Percentiles rank a stretch among this genome's conserved stretches.
phyloP scores from a whole-genome alignment of 2,329 filamentous ascomycete genomes.

The Cercospora nicotianae region DNA sequence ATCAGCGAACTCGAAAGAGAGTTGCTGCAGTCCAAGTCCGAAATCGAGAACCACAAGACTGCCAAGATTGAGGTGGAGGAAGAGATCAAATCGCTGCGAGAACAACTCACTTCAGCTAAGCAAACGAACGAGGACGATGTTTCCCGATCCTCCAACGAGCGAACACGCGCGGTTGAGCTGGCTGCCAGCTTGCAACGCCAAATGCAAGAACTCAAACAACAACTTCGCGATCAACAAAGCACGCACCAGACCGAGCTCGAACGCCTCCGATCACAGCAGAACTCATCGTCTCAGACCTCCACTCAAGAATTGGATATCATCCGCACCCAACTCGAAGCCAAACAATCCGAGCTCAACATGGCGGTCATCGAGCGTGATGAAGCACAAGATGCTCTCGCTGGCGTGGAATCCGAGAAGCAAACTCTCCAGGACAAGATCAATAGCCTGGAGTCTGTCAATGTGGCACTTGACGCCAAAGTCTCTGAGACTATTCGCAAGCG shows the following conservation, averaged over 20 bases:
- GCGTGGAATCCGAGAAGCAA: constrained; percentile 11
- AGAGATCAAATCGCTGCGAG: constrained; percentile 16
- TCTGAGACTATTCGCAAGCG: constrained; percentile 27
- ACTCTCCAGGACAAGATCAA: constrained; percentile 13
- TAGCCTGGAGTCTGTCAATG: constrained; percentile 28
- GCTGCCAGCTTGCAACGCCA: constrained; percentile 27
- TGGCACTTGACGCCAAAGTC: constrained; percentile 29
- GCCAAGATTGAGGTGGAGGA: constrained; percentile 21
- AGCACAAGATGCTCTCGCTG: constrained; percentile 26
- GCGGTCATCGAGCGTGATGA: constrained; percentile 33
- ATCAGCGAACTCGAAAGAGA: constrained; percentile 29
- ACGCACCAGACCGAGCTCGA: constrained; percentile 29
- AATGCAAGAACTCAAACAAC: constrained; percentile 29
- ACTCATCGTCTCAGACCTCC: constrained; percentile 17
- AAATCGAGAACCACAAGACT: constrained; percentile 25
- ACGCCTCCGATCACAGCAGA: constrained; percentile 20
- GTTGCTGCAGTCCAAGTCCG: constrained; percentile 25
- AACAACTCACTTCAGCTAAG: constrained; percentile 23
- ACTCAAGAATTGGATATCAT: constrained; percentile 22
- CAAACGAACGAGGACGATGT: constrained; percentile 24
- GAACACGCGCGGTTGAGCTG: constrained; percentile 26
- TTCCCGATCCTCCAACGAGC: constrained; percentile 22
- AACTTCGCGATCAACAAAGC: constrained; percentile 27
- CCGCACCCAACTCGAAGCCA: constrained; percentile 27
- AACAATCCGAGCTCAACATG: constrained; percentile 31